These are phyloP conservation scores for Hypericum perforatum DNA, from an alignment of 345 rosid genomes.

Conservation along the genomic window DNA sequence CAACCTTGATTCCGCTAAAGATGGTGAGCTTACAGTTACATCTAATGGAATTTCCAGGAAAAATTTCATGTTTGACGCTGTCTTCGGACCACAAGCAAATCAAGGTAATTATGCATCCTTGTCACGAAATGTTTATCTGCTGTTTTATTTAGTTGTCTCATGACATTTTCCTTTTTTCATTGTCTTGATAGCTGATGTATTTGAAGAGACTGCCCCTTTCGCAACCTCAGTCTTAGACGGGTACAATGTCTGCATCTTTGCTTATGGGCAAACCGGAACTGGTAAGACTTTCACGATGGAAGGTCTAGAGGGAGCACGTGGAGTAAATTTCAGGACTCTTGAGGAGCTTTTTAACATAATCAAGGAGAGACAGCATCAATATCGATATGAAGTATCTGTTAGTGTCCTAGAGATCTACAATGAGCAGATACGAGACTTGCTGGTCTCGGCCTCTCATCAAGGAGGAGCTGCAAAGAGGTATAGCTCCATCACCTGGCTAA, in stretches of 20 bases:
- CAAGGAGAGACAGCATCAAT: conserved; percentile 51
- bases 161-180: conserved; percentile 7
- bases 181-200: conserved; percentile 57
- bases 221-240: conserved; percentile 92
- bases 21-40: conserved; percentile 65
- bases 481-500: no score
- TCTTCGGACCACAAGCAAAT: conserved; percentile 74
- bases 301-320: conserved; percentile 76
- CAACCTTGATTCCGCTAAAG: conserved; percentile 74
- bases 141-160: conserved; percentile 3
- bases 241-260: conserved; percentile 86
- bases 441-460: conserved; percentile 46
- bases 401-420: conserved; percentile 97
- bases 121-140: background rate
- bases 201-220: conserved; percentile 81
- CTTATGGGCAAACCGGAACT: conserved; percentile 96
- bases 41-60: conserved; percentile 73
- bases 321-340: conserved; percentile 89
- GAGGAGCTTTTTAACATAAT: conserved; percentile 59
- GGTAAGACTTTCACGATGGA: conserved; percentile 96
- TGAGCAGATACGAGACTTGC: conserved; percentile 85
- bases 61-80: conserved; percentile 80
- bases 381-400: conserved; percentile 66
- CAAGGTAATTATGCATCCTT: conserved; percentile 49
- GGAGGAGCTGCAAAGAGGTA: conserved; percentile 62